These are phyloP conservation scores for Asparagopsis taxiformis DNA, from an alignment of 31 red algal species.

Conservation along the genomic window DNA sequence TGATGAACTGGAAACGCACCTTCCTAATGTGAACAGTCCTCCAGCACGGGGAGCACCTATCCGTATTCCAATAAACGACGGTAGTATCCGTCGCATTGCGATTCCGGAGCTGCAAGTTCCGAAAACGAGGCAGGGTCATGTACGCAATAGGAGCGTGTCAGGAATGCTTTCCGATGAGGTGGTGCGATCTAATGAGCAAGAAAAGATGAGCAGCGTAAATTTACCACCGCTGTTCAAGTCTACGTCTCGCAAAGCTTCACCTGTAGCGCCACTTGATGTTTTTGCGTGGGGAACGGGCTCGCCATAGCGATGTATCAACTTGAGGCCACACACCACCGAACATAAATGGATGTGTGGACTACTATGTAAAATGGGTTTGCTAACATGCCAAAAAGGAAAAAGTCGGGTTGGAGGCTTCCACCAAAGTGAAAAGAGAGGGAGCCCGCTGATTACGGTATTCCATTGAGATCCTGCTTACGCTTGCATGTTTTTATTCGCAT, in stretches of 20 bases:
- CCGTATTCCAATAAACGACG: conserved; percentile 57
- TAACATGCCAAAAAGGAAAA: too few relatives aligned
- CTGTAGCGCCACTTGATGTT: conserved; percentile 52
- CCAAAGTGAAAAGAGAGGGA: too few relatives aligned
- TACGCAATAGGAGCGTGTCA: too few relatives aligned
- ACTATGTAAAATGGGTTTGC: too few relatives aligned
- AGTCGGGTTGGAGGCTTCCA: too few relatives aligned
- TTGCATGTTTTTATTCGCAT: too few relatives aligned
- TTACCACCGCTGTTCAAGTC: conserved; percentile 31
- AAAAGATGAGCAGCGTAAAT: background rate
- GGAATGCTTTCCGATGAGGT: background rate
- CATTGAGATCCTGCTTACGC: too few relatives aligned
- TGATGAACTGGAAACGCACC: conserved; percentile 18
- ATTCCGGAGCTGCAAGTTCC: conserved; percentile 56
- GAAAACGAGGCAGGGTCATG: too few relatives aligned
- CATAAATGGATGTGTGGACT: too few relatives aligned
- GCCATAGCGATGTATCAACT: too few relatives aligned
- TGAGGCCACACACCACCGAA: too few relatives aligned
- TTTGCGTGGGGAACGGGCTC: conserved; percentile 24
- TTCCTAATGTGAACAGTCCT: conserved; percentile 7
- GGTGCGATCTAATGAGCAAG: background rate
- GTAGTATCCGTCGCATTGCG: conserved; percentile 35
- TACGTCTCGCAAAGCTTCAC: conserved; percentile 40
- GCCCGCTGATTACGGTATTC: too few relatives aligned
- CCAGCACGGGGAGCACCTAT: conserved; percentile 25